A percentile compares a stretch with the other conserved stretches of the same genome.
phyloP scores from a whole-genome alignment of 352 stramenopile genomes.

The Phytopythium litorale region DNA sequence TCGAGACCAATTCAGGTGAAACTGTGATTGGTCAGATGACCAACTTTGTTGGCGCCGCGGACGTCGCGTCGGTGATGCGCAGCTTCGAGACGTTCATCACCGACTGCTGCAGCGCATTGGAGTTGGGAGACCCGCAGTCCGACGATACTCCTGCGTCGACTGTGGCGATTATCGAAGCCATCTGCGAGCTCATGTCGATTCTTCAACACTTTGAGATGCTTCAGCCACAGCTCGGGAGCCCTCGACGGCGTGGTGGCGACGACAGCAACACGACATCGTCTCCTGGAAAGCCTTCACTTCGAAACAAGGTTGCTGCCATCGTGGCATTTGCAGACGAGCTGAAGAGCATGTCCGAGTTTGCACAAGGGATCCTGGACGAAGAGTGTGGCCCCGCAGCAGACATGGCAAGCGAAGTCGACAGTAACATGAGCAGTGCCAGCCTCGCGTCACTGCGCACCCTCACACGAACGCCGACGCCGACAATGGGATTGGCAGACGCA shows the following conservation, averaged over 20 bases:
- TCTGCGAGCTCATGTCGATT: conserved; percentile 42
- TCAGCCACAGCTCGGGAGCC: conserved; percentile 27
- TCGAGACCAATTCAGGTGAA: not conserved
- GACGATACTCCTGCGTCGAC: not conserved
- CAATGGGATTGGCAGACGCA: not conserved
- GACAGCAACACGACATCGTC: not conserved
- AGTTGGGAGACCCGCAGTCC: not conserved
- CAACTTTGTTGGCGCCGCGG: not conserved
- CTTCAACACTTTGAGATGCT: conserved; percentile 32
- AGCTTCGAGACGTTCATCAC: not conserved
- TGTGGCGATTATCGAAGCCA: conserved; percentile 21
- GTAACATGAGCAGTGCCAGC: conserved; percentile 42
- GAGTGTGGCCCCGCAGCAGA: conserved; percentile 19
- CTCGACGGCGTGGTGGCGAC: conserved; percentile 6
- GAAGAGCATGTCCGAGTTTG: conserved; percentile 49
- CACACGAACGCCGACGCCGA: conserved; percentile 32
- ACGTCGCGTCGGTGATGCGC: not conserved
- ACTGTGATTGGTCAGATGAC: not conserved
- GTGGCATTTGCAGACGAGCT: conserved; percentile 61
- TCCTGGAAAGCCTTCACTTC: conserved; percentile 15
- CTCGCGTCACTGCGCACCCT: conserved; percentile 23
- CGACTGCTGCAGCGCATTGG: not conserved
- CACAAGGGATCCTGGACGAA: conserved; percentile 53
- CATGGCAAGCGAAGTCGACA: conserved; percentile 17
- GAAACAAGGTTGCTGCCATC: conserved; percentile 29